Base-by-base conservation (phyloP, 768 basidiomycete species). In the Mycena floridula region DNA sequence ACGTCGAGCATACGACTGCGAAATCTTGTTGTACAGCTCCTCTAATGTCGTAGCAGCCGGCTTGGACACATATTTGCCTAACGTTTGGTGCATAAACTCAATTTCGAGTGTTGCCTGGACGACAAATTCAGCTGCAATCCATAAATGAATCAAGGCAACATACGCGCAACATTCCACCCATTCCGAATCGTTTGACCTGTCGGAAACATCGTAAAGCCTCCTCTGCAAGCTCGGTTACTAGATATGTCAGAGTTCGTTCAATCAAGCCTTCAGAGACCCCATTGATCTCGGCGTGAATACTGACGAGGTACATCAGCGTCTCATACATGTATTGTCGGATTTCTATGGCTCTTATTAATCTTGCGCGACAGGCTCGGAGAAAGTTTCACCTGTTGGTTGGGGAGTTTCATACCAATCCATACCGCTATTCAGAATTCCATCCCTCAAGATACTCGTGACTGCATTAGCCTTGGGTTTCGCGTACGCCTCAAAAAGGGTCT, bases 131-230 rank as follows among this genome's bases (percentile, higher is more conserved):
- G 35, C 46, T 38, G 42, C 27, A 28, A 27, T 27, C 32, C 25
- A 23, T 37, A 28, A 22, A 18, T 25, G 28, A 23, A 72, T 6
- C 18, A 13, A 12, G 5, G 23, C 18, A 39, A 22, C 85, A 47
- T 60, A 96, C 94, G 39, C 90, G 81, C 36, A 99, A 74, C 96
- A 98, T 98, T 7, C 96, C 96, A 24, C 96, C 96, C 85, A 97
- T 96, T 15, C 94, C 93, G 58, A 96, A 97, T 40, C 84, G 77
- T 56, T 84, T 85, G 32, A 98, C 82, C 63, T 93, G 84, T 53
- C 77, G 78, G 76, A 99, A 94, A 62, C 84, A 89, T 12, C 72
- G 74, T 44, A 97, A 69, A 0, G 93, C 86, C 55, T 93, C 90
- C 7, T 79, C 74, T 12, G 92, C 86, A 15, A 95, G 68, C 47